These are phyloP conservation scores for Triangularia setosa DNA, from an alignment of 2,329 filamentous ascomycete genomes.

Conservation along the genomic window DNA sequence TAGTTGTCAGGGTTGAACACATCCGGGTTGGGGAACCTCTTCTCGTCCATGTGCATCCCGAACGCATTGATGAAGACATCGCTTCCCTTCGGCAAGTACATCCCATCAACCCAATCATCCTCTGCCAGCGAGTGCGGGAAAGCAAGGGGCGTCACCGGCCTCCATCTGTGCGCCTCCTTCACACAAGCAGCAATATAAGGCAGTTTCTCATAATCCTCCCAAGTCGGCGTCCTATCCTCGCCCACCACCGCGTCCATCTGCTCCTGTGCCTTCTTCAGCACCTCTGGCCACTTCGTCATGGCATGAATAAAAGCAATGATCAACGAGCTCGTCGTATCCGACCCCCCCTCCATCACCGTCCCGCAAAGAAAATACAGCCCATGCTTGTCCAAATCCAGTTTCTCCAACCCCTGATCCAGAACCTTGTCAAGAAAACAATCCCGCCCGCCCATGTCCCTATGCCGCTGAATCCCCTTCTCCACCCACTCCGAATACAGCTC, in stretches of 20 bases:
- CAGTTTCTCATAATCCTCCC: slow-evolving; percentile 32
- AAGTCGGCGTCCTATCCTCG: slow-evolving; percentile 33
- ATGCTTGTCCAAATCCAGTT: slow-evolving; percentile 29
- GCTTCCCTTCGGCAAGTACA: slow-evolving; percentile 31
- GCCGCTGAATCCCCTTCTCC: slow-evolving; percentile 32
- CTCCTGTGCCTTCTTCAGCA: slow-evolving; percentile 37
- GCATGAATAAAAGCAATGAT: slow-evolving; percentile 38
- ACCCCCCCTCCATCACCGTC: slow-evolving; percentile 33
- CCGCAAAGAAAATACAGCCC: slow-evolving; percentile 36
- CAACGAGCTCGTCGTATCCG: slow-evolving; percentile 34
- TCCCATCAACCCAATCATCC: slow-evolving; percentile 34
- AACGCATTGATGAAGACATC: slow-evolving; percentile 35
- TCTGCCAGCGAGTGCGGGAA: slow-evolving; percentile 36
- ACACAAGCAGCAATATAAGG: slow-evolving; percentile 56
- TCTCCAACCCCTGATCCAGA: slow-evolving; percentile 35
- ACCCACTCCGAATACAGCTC: slow-evolving; percentile 37
- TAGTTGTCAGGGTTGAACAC: slow-evolving; percentile 40
- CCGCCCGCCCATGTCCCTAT: slow-evolving; percentile 25
- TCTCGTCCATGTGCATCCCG: slow-evolving; percentile 41
- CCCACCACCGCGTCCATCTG: slow-evolving; percentile 40
- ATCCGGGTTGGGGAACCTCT: slow-evolving; percentile 36
- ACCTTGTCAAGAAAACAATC: slow-evolving; percentile 39
- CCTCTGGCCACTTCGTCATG: slow-evolving; percentile 39
- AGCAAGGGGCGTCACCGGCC: slow-evolving; percentile 43
- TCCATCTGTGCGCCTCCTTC: slow-evolving; percentile 61